Base-by-base conservation (phyloP, 2,329 filamentous ascomycete species). In the Fusarium nanum region DNA sequence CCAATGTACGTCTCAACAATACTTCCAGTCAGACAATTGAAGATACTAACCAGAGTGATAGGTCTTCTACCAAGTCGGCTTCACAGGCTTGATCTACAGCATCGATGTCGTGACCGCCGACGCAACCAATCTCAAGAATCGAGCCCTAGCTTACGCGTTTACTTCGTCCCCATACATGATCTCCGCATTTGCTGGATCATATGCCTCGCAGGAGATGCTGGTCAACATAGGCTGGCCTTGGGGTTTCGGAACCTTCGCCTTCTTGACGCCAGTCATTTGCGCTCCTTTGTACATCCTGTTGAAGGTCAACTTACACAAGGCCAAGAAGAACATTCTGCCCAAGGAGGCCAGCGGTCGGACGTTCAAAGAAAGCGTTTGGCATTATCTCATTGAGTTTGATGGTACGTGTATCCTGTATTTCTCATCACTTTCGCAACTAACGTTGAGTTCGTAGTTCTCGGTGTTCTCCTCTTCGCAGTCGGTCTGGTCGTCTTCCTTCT, bases 401-500 rank as follows among this genome's bases (percentile, higher is more conserved):
- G 80, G 79, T 79, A 42, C 61, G 79, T 71, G 11, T 5, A 30
- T 4, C 5, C 2, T 1, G 0, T 5, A 5, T 6, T 7, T 11
- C 1, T 0, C 27, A 8, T 1, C 0, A 1, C 0, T 0, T 2
- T 5, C 18, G 6, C 23, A 13, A 11, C 22, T 32, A 14, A 47
- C 1, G 7, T 16, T 22, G 27, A 6, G 49, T 12, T 12, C 10
- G 16, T 13, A 80, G 77, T 84, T 3, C 67, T 86, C 2, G 89
- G 89, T 0, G 83, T 90, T 14, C 60, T 90, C 25, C 77, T 91
- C 6, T 84, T 91, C 67, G 83, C 84, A 5, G 80, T 78, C 6
- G 89, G 88, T 5, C 81, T 90, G 16, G 81, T 84, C 2, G 76
- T 90, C 9, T 89, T 92, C 73, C 79, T 92, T 7, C 83, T 93